phyloP scores from a whole-genome alignment of 179 eudicot genomes.

The Silene vulgaris region DNA sequence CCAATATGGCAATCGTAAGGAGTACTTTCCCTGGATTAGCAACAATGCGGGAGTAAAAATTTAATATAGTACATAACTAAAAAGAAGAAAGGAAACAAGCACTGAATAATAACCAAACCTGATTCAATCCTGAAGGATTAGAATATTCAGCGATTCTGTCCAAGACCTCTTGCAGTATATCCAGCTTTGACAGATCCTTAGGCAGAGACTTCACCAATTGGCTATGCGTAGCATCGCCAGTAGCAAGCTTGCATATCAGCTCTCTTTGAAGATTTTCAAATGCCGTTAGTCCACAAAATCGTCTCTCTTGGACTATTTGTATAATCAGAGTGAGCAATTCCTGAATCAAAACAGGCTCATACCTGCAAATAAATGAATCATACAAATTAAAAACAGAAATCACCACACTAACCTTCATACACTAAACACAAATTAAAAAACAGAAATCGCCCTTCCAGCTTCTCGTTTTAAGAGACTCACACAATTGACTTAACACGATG shows the following conservation, averaged over 20 bases:
- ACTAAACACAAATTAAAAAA: background rate
- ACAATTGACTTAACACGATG: background rate
- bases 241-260: constrained; percentile 74
- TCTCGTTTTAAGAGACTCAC: background rate
- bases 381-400: constrained; percentile 5
- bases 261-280: constrained; percentile 79
- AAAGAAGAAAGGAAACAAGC: background rate
- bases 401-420: background rate
- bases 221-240: constrained; percentile 88
- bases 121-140: constrained; percentile 86
- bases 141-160: constrained; percentile 73
- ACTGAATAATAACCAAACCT: constrained; percentile 43
- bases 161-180: constrained; percentile 62
- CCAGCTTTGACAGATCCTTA: constrained; percentile 61
- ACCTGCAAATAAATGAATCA: constrained; percentile 47
- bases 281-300: constrained; percentile 70
- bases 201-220: constrained; percentile 87
- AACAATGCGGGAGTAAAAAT: constrained; percentile 3
- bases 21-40: constrained; percentile 72
- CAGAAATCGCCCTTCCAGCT: background rate
- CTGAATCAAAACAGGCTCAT: constrained; percentile 76
- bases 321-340: constrained; percentile 84
- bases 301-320: constrained; percentile 85
- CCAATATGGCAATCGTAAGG: constrained; percentile 67
- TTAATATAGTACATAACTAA: background rate